A percentile compares a stretch with the other conserved stretches of the same genome.
Evolutionary conservation across 2,329 filamentous ascomycete species (phyloP).

Genomic region (Penicillium sp.): DNA sequence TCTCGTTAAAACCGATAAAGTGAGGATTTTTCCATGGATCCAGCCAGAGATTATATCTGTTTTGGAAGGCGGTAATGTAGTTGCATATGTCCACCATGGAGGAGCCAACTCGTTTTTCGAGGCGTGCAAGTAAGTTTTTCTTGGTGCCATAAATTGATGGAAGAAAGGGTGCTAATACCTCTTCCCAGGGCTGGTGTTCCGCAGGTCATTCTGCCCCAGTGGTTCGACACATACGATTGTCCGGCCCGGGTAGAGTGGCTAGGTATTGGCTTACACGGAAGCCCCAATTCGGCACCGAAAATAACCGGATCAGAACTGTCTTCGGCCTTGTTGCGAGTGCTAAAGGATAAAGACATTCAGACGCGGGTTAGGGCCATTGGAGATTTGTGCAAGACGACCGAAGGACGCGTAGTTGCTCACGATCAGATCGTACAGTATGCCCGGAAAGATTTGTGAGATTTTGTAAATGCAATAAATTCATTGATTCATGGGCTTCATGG

Average conservation of each 20-base stretch:
- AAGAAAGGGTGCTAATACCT: background rate
- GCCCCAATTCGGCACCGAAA: slow-evolving; percentile 36
- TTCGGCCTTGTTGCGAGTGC: slow-evolving; percentile 14
- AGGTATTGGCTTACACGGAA: slow-evolving; percentile 46
- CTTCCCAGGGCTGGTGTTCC: slow-evolving; percentile 44
- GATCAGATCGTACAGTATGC: slow-evolving; percentile 19
- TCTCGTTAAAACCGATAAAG: slow-evolving; percentile 10
- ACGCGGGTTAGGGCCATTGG: slow-evolving; percentile 12
- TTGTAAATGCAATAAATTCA: no score
- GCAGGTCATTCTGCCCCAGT: slow-evolving; percentile 49
- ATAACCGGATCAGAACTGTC: slow-evolving; percentile 17
- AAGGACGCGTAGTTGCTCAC: slow-evolving; percentile 22
- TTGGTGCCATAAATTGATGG: background rate
- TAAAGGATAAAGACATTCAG: slow-evolving; percentile 16
- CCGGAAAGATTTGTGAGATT: background rate
- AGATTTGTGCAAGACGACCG: slow-evolving; percentile 16
- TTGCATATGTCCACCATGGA: slow-evolving; percentile 49
- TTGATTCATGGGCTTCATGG: no score
- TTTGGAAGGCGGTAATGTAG: slow-evolving; percentile 41
- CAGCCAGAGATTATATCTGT: slow-evolving; percentile 24
- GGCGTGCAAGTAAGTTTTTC: slow-evolving; percentile 41
- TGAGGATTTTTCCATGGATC: slow-evolving; percentile 22
- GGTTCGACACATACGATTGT: slow-evolving; percentile 51
- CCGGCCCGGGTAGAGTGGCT: slow-evolving; percentile 46
- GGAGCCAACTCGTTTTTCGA: slow-evolving; percentile 53